phyloP scores from a whole-genome alignment of 83 land plant species.

The Thuja plicata region DNA sequence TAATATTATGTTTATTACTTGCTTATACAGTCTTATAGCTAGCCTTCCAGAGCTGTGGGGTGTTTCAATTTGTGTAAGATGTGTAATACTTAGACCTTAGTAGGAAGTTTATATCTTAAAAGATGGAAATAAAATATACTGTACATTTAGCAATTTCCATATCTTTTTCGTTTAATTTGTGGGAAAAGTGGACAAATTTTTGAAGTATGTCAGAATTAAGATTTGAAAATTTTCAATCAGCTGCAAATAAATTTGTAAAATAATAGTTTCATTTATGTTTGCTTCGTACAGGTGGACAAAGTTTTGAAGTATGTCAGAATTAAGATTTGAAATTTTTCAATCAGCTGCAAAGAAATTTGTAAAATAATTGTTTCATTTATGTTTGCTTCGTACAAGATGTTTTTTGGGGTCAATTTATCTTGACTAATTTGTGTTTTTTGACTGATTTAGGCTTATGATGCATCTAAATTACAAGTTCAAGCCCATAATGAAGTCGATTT shows the following conservation, averaged over 20 bases:
- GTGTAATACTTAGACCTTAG: not conserved
- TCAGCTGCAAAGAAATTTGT: not conserved
- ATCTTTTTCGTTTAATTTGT: not conserved
- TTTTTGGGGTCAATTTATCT: not conserved
- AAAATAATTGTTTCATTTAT: not conserved
- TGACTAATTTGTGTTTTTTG: not conserved
- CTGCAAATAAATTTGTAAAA: not conserved
- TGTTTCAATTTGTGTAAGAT: not conserved
- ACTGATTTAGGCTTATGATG: conserved; percentile 79
- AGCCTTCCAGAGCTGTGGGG: not conserved
- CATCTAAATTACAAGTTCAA: conserved; percentile 61
- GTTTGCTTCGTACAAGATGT: not conserved
- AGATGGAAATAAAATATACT: not conserved
- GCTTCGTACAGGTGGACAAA: not conserved
- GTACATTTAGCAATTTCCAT: not conserved
- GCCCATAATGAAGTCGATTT: conserved; percentile 24
- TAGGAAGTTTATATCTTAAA: not conserved
- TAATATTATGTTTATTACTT: not conserved
- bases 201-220: not conserved
- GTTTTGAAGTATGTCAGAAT: not conserved
- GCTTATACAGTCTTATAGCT: not conserved
- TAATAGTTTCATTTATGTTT: too few species aligned
- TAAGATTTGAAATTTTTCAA: not conserved
- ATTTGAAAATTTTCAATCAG: not conserved
- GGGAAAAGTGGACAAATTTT: not conserved